Base-by-base conservation (phyloP, 106 monocot species). In the Apostasia shenzhenica region DNA sequence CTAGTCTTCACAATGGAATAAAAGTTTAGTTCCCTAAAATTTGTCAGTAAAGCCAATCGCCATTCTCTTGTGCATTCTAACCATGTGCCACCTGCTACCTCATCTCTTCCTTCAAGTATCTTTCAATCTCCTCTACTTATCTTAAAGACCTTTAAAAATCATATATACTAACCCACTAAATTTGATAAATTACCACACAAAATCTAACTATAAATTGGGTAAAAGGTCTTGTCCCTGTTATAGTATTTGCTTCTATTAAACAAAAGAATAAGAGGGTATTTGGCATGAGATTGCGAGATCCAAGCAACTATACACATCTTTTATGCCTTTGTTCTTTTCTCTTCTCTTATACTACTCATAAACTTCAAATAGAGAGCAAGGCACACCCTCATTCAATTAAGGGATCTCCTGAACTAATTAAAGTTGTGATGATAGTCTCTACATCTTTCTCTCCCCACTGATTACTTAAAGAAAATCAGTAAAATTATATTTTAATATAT, bases 51-150 rank as follows among this genome's bases (percentile, higher is more conserved):
- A 46, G 97, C 86, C 54, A 97, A 41, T 67, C 82, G 86, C 48
- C 97, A 92, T 59, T 86, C 75, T 55, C 68, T 81, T 46, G 92
- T 92, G 74, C 87, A 92, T 9, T 85, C 97, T 72, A 97, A 54
- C 97, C 97, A 97, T 63, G 92, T 92, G 10, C 97, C 97, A 37
- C 92, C 97, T 37, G 76, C 97, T 7, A 77, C 45, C 10, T 59
- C 76, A 65, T 97, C 97, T 56, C 86, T 89, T 3, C 97, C 97
- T 67, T 89, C 97, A 48, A 92, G 56, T 73, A 97, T 83, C 72
- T 90, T 87, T 67, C 76, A 12, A 6, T 48, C 42, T 0, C 87
- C 46, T 74, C 86, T 14, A 76, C 77, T 74, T 84, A 72, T 77
- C 81, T 83, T 53, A 92, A 87, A n/a, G 92, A 89, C 86, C 97